phyloP scores from a whole-genome alignment of 345 rosid genomes.

The Aquilaria malaccensis region DNA sequence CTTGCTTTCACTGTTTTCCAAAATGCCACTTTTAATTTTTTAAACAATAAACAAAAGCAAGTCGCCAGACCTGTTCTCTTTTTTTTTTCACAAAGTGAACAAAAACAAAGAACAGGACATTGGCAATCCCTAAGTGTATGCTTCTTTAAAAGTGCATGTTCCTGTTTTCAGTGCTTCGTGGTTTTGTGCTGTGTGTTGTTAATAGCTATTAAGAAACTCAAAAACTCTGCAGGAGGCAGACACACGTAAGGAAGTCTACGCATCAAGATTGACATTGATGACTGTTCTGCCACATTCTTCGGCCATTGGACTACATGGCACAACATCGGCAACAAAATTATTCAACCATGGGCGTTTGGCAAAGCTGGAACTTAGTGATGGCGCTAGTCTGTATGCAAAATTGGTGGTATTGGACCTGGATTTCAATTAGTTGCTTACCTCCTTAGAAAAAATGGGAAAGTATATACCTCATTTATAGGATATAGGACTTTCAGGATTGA shows the following conservation, averaged over 20 bases:
- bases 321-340: slow-evolving; percentile 31
- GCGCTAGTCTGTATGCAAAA: slow-evolving; percentile 61
- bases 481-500: background rate
- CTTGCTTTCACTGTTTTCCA: too few relatives aligned
- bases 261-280: slow-evolving; percentile 73
- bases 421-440: slow-evolving; percentile 8
- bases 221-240: slow-evolving; percentile 50
- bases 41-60: too few relatives aligned
- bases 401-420: slow-evolving; percentile 64
- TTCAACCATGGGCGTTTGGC: slow-evolving; percentile 43
- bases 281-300: slow-evolving; percentile 47
- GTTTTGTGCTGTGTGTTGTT: too few relatives aligned
- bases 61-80: too few relatives aligned
- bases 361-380: slow-evolving; percentile 74
- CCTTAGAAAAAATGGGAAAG: background rate
- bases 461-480: background rate
- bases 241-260: slow-evolving; percentile 55
- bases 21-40: too few relatives aligned
- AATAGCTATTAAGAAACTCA: background rate
- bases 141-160: too few relatives aligned
- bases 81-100: too few relatives aligned
- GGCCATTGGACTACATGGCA: slow-evolving; percentile 30
- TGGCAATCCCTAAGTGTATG: too few relatives aligned
- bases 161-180: too few relatives aligned
- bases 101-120: too few relatives aligned